Evolutionary conservation across 179 eudicot species (phyloP).

Genomic region (Heliamphora pulchella): DNA sequence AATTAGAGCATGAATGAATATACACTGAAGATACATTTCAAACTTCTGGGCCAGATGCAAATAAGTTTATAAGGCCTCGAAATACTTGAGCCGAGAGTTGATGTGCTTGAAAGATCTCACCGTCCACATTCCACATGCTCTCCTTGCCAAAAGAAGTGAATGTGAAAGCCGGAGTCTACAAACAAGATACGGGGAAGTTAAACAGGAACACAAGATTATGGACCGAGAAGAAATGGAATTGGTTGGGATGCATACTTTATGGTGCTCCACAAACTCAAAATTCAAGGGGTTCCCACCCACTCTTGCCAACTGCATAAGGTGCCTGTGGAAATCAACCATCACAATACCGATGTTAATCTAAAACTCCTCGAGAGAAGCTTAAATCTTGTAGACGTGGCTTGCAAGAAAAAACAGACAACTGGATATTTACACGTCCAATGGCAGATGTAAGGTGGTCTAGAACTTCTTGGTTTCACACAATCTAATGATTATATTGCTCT

Average conservation of each 20-base stretch:
- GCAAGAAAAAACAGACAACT: not conserved
- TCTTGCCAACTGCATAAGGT: slow-evolving; percentile 71
- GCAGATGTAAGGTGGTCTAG: no score
- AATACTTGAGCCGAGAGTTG: slow-evolving; percentile 92
- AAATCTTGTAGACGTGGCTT: not conserved
- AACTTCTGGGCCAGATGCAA: slow-evolving; percentile 84
- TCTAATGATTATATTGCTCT: not conserved
- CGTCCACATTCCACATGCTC: slow-evolving; percentile 90
- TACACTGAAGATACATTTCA: slow-evolving; percentile 1
- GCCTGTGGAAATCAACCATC: slow-evolving; percentile 42
- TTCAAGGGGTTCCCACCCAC: slow-evolving; percentile 78
- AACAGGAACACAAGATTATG: not conserved
- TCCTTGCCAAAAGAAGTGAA: slow-evolving; percentile 78
- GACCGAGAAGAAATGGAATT: slow-evolving; percentile 12
- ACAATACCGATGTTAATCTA: not conserved
- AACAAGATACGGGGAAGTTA: not conserved
- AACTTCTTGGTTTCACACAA: not conserved
- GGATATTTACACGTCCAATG: not conserved
- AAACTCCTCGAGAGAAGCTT: not conserved
- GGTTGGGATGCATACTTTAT: slow-evolving; percentile 45
- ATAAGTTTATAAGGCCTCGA: slow-evolving; percentile 84
- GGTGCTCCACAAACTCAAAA: slow-evolving; percentile 86
- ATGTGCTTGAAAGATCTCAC: slow-evolving; percentile 79
- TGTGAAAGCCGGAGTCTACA: slow-evolving; percentile 74
- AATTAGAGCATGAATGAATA: slow-evolving; percentile 1